Conservation (phyloP, 1,284 basidiomycete species). For the Cryptococcus depauperatus region DNA sequence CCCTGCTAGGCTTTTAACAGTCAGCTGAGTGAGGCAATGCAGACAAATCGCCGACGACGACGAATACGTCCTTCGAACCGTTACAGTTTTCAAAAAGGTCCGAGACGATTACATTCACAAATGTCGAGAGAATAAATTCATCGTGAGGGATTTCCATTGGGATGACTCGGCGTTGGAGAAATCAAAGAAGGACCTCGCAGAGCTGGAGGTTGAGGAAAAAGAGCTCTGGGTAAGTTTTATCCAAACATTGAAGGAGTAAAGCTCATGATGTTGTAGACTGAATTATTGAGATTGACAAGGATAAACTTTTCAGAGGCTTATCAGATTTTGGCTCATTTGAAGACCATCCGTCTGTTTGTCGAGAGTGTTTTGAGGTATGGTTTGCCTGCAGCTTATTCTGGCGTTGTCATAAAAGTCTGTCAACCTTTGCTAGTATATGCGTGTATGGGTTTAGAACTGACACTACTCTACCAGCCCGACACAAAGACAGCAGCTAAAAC, state of each 20-base stretch:
- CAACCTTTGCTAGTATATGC: not conserved
- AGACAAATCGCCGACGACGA: constrained; percentile 69
- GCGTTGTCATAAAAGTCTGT: constrained; percentile 66
- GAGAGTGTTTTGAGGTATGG: constrained; percentile 96
- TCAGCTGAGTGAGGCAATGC: not conserved
- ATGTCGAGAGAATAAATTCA: constrained; percentile 87
- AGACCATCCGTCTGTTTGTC: constrained; percentile 82
- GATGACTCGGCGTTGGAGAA: constrained; percentile 77
- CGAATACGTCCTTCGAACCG: constrained; percentile 79
- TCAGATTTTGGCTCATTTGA: constrained; percentile 88
- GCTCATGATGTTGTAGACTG: constrained; percentile 65
- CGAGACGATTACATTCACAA: constrained; percentile 91
- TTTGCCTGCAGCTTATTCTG: constrained; percentile 83
- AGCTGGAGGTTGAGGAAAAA: constrained; percentile 80
- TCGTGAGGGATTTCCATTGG: constrained; percentile 88
- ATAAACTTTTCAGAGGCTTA: constrained; percentile 97
- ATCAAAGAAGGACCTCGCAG: constrained; percentile 72
- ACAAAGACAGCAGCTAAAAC: constrained; percentile 74
- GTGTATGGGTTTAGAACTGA: not conserved
- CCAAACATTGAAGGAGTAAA: too few relatives aligned
- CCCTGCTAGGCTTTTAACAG: not conserved
- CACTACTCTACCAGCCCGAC: constrained; percentile 58
- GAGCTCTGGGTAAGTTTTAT: constrained; percentile 80
- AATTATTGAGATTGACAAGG: constrained; percentile 81
- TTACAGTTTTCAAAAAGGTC: constrained; percentile 84